phyloP scores from a whole-genome alignment of 179 eudicot species.

The Silene vulgaris region DNA sequence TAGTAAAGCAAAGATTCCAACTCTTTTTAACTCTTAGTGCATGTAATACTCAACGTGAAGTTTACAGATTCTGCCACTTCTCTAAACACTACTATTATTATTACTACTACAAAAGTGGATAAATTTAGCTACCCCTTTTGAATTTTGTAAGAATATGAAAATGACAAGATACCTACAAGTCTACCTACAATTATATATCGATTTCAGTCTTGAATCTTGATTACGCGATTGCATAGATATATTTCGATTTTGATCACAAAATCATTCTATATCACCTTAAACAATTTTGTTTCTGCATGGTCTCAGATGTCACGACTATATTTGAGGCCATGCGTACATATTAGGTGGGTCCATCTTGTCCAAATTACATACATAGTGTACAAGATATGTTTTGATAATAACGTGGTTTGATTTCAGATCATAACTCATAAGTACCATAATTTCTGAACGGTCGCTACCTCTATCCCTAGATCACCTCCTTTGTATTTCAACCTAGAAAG shows the following conservation, averaged over 20 bases:
- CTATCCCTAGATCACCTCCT: background rate
- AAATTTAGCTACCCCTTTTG: background rate
- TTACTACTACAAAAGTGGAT: background rate
- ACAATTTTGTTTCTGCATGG: too few species aligned
- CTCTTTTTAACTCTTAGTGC: slow-evolving; percentile 14
- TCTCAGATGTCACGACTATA: too few species aligned
- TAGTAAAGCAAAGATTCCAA: slow-evolving; percentile 20
- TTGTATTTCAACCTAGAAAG: background rate
- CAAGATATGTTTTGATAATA: too few species aligned
- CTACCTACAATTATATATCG: background rate
- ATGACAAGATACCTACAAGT: slow-evolving; percentile 7
- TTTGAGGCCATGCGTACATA: too few species aligned
- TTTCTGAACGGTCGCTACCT: background rate
- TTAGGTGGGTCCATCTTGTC: too few species aligned
- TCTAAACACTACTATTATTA: background rate
- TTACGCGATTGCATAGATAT: too few species aligned
- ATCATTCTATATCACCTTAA: too few species aligned
- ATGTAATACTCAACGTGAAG: slow-evolving; percentile 17
- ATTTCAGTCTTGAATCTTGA: background rate
- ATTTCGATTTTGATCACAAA: too few species aligned
- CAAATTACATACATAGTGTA: too few species aligned
- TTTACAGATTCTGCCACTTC: slow-evolving; percentile 8
- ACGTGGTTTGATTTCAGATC: too few species aligned
- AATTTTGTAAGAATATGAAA: background rate
- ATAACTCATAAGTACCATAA: too few species aligned